A percentile compares a stretch with the other conserved stretches of the same genome.
Conservation (phyloP, 2,329 filamentous ascomycete genomes). For the Beauveria asiatica region DNA sequence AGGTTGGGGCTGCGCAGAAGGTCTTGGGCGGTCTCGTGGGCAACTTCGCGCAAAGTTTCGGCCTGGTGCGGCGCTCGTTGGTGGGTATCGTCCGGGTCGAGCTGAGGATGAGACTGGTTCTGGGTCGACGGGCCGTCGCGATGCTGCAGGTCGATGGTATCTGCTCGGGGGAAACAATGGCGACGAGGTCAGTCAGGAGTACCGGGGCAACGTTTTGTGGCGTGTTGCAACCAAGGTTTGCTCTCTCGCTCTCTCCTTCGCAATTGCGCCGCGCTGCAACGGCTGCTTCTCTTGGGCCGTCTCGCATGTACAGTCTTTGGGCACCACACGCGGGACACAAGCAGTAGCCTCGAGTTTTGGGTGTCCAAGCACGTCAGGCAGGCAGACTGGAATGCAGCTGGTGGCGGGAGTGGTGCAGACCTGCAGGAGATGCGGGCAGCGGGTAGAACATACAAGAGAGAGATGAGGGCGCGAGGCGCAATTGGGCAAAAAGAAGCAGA, state of each 20-base stretch:
- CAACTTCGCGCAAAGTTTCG: constrained; percentile 70
- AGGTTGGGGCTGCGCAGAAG: constrained; percentile 48
- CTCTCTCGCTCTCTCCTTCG: not conserved
- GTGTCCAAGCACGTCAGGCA: not conserved
- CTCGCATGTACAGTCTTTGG: not conserved
- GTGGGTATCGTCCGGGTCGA: constrained; percentile 32
- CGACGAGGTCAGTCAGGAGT: constrained; percentile 8
- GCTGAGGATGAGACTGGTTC: constrained; percentile 56
- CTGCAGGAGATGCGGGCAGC: not conserved
- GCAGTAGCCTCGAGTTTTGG: not conserved
- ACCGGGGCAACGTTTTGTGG: not conserved
- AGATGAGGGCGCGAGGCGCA: not conserved
- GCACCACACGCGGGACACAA: not conserved
- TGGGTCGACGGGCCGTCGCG: constrained; percentile 74
- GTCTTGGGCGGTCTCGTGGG: constrained; percentile 68
- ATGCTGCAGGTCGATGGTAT: constrained; percentile 92
- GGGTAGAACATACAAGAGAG: constrained; percentile 9
- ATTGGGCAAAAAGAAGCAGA: not conserved
- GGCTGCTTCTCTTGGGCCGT: not conserved
- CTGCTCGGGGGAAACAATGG: constrained; percentile 33
- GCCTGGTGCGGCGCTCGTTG: constrained; percentile 74
- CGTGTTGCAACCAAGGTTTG: not conserved
- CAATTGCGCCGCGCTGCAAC: not conserved
- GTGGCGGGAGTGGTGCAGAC: not conserved
- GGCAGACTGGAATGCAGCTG: constrained; percentile 5